These are phyloP conservation scores for Cucurbitaria berberidis DNA, from an alignment of 2,329 filamentous ascomycete species.

Conservation along the genomic window DNA sequence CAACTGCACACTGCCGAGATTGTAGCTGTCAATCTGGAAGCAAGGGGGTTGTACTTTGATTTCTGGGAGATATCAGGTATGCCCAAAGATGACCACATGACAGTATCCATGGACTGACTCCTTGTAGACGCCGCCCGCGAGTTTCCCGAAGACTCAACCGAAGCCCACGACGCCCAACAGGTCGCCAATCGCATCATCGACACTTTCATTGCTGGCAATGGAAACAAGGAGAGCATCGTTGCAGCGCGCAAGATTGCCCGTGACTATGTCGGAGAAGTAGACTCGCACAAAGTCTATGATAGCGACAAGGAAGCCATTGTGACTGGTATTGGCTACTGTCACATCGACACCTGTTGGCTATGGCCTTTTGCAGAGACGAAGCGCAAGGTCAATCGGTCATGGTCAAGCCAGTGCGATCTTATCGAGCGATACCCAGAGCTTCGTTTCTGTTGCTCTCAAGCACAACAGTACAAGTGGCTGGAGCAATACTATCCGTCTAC, in stretches of 20 bases:
- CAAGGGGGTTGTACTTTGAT: conserved; percentile 83
- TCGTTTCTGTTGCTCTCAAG: conserved; percentile 89
- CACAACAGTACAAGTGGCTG: conserved; percentile 98
- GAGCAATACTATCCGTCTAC: conserved; percentile 86
- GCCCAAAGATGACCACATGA: background rate
- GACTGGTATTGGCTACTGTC: conserved; percentile 91
- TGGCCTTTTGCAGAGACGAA: conserved; percentile 99
- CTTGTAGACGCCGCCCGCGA: conserved; percentile 79
- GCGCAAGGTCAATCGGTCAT: conserved; percentile 92
- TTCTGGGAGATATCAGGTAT: conserved; percentile 82
- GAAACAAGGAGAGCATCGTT: conserved; percentile 73
- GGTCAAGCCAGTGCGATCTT: conserved; percentile 94
- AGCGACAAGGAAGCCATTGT: conserved; percentile 76
- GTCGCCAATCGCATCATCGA: conserved; percentile 90
- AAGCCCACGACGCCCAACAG: conserved; percentile 84
- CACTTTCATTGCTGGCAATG: conserved; percentile 79
- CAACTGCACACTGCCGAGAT: conserved; percentile 79
- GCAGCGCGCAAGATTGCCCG: conserved; percentile 82
- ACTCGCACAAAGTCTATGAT: conserved; percentile 84
- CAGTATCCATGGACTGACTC: background rate
- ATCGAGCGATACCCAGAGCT: conserved; percentile 96
- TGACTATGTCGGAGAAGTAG: conserved; percentile 81
- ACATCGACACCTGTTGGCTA: conserved; percentile 98
- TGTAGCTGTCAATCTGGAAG: conserved; percentile 85
- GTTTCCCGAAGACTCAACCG: conserved; percentile 85